Percentiles rank a stretch among this genome's conserved stretches.
Evolutionary conservation across 1,284 basidiomycete genomes (phyloP).

Genomic region (Apiotrichum gracile): DNA sequence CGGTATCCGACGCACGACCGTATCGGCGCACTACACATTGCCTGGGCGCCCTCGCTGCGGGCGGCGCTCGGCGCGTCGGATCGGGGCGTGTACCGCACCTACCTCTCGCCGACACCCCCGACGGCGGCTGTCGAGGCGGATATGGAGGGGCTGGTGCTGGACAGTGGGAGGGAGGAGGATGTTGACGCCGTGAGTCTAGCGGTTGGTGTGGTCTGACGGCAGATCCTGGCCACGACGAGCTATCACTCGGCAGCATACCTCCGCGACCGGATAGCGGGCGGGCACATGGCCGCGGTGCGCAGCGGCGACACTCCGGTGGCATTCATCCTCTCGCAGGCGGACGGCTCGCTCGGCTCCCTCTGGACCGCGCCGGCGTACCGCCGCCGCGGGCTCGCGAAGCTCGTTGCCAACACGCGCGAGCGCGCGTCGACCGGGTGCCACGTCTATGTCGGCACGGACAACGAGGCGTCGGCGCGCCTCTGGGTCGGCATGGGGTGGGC

Average conservation of each 20-base stretch:
- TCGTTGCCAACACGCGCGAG: constrained; percentile 13
- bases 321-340: constrained; percentile 23
- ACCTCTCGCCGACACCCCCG: neutral
- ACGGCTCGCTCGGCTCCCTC: constrained; percentile 23
- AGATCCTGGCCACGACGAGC: neutral
- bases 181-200: constrained; percentile 13
- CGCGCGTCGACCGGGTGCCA: neutral
- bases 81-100: neutral
- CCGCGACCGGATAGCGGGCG: neutral
- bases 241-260: constrained; percentile 10
- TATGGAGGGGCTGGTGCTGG: constrained; percentile 1
- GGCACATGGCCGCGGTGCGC: neutral
- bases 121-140: neutral
- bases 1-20: neutral
- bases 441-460: constrained; percentile 15
- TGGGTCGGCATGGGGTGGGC: constrained; percentile 23
- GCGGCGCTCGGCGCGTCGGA: neutral
- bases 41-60: constrained; percentile 8
- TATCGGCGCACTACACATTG: constrained; percentile 9
- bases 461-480: constrained; percentile 17
- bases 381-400: constrained; percentile 19
- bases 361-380: constrained; percentile 20
- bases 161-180: constrained; percentile 10
- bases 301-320: no score
- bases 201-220: neutral